phyloP scores from a whole-genome alignment of 208 protist genomes.

The Trichomonas tenax region DNA sequence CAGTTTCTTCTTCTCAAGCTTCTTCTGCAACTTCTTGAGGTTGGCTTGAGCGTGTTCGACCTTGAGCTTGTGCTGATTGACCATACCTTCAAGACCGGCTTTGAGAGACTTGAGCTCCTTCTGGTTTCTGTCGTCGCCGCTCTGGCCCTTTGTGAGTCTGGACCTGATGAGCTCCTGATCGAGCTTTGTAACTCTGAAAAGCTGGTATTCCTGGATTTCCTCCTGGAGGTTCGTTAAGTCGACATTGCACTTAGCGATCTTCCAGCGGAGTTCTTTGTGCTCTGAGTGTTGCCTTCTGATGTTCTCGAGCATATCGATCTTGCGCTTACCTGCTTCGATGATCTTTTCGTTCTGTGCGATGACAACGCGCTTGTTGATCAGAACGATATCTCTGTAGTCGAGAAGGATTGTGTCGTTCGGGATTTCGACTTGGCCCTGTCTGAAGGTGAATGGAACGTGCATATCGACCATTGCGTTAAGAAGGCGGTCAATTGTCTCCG shows the following conservation, averaged over 20 bases:
- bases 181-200: background rate
- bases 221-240: background rate
- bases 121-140: background rate
- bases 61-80: background rate
- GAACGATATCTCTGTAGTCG: background rate
- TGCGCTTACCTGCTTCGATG: background rate
- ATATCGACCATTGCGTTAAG: background rate
- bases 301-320: background rate
- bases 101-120: background rate
- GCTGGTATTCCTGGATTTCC: constrained; percentile 9
- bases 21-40: background rate
- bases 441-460: background rate
- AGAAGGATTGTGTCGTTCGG: background rate
- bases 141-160: background rate
- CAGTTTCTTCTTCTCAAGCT: background rate
- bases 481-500: background rate
- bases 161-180: background rate
- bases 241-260: constrained; percentile 4
- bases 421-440: constrained; percentile 15
- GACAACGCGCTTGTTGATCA: background rate
- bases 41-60: background rate
- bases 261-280: background rate
- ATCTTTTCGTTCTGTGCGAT: background rate
- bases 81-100: background rate
- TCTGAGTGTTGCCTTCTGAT: background rate